Base-by-base conservation (phyloP, 1,284 basidiomycete species). In the Sporisorium graminicola region DNA sequence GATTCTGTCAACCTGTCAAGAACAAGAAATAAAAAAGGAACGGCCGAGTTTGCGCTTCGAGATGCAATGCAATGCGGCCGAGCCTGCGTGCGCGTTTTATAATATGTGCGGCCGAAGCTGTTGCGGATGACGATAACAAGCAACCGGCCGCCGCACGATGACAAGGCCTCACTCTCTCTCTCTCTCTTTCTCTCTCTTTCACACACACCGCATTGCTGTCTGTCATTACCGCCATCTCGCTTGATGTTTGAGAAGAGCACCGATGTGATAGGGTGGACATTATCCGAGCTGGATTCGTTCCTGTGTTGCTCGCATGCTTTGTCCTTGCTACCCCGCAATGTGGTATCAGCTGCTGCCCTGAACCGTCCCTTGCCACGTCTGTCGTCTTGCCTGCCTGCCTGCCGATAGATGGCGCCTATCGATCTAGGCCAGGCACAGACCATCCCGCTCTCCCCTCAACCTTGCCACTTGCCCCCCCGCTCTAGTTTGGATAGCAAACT, bases 401-500 rank as follows among this genome's bases (percentile, higher is more conserved):
- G 37, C 12, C 18, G 37, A 40, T 3, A 37, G 35, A 37, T 37
- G 14, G 35, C 35, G 14, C 14, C 35, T 37, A 37, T 37, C 35
- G 35, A 37, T 37, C 35, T 3, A 37, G 18, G 16, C 18, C 37
- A 40, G 37, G 18, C 37, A 40, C 37, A 40, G 37, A 40, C 18
- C 27, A 49, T 49, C 27, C 29, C 27, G 16, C 27, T 29, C n/a
- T 27, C 18, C 47, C n/a, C n/a, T n/a, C n/a, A n/a, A n/a, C 16
- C 26, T 14, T 35, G 35, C 35, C 3, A 16, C 29, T 12, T 13
- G 9, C 29, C 3, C 29, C n/a, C 27, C 29, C 47, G 27, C 27
- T 49, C 47, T 16, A 29, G 20, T 18, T 40, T 18, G 12, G 61
- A 70, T 70, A 65, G 67, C 67, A 44, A 70, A 60, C 67, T 70